phyloP scores from a whole-genome alignment of 495 filamentous ascomycete species.

The Aspergillus indologenus region DNA sequence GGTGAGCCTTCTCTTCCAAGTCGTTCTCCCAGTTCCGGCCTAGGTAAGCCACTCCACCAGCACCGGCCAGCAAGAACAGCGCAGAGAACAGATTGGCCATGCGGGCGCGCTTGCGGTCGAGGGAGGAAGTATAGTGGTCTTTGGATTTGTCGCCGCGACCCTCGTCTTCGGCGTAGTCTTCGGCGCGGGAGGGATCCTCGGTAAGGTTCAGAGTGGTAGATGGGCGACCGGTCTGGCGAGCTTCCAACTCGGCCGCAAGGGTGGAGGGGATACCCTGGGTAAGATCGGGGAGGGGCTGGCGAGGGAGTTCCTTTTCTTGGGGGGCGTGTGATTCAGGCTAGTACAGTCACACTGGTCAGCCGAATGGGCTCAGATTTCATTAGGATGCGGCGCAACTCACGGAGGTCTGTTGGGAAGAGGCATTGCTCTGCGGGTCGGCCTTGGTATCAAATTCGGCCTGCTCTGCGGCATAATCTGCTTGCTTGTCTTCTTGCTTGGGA shows the following conservation, averaged over 20 bases:
- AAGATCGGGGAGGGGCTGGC: slow-evolving; percentile 72
- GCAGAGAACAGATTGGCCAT: slow-evolving; percentile 67
- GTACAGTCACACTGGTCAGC: slow-evolving; percentile 24
- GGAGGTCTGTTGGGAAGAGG: slow-evolving; percentile 28
- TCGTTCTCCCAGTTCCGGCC: slow-evolving; percentile 85
- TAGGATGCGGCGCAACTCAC: slow-evolving; percentile 24
- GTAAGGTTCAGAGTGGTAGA: slow-evolving; percentile 53
- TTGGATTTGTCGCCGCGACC: slow-evolving; percentile 65
- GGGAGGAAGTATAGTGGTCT: slow-evolving; percentile 84
- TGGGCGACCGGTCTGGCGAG: slow-evolving; percentile 43
- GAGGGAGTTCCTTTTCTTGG: slow-evolving; percentile 24
- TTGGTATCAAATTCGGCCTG: slow-evolving; percentile 46
- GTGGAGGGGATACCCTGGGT: slow-evolving; percentile 91
- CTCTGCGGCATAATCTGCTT: slow-evolving; percentile 35
- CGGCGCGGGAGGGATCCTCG: slow-evolving; percentile 51
- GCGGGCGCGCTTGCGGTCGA: slow-evolving; percentile 72
- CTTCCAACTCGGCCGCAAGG: slow-evolving; percentile 65
- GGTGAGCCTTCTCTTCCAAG: slow-evolving; percentile 61
- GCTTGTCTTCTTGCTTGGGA: slow-evolving; percentile 27
- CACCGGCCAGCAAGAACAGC: slow-evolving; percentile 43
- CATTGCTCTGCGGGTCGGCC: slow-evolving; percentile 36
- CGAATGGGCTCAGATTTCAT: not conserved
- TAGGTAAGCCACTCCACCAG: slow-evolving; percentile 61
- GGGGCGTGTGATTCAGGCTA: slow-evolving; percentile 29
- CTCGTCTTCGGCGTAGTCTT: slow-evolving; percentile 42